Evolutionary conservation across 2,329 filamentous ascomycete species (phyloP), one percentile per base, ranked within the genome.

Genomic region (Hortaea werneckii): DNA sequence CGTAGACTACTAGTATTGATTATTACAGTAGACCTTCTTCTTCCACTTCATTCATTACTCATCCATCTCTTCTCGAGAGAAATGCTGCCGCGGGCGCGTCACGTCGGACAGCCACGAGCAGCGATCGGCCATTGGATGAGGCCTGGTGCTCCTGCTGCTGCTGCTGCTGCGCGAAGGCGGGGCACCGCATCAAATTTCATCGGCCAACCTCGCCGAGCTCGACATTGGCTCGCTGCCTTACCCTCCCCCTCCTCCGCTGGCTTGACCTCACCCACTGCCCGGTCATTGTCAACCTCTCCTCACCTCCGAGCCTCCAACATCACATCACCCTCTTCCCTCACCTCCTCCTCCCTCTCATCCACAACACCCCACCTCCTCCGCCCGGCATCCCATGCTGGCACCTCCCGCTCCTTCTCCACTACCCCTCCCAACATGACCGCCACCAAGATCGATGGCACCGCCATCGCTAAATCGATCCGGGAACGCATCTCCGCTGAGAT

Each of bases 401-500:
- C 8, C 32, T n/a, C 40, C 20, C 43, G 54, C 45, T 29, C 48
- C 30, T 77, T 80, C 61, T 73, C 72, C 52, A 71, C 64, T 56
- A 79, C 76, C 52, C 57, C 71, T 57, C 62, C 70, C 68, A 74
- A 70, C 63, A 96, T 95, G 89, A 79, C 80, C 58, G 90, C 87
- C 56, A 79, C 77, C 59, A 95, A 88, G 75, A 92, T 98, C 61
- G 92, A 98, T 73, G 92, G 92, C 73, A 95, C 83, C 46, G 87
- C 87, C 65, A 88, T 96, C 72, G 92, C 92, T 58, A 94, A 90
- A 74, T 78, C 74, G 64, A 95, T 96, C 65, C 83, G 92, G 51
- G 86, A 89, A 72, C 77, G 77, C 51, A 77, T 98, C 59, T 83
- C 83, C 59, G 72, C 72, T 40, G 83, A 95, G 68, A 94, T 98